Base-by-base conservation (phyloP, 2,329 filamentous ascomycete species). In the Exophiala oligosperma region DNA sequence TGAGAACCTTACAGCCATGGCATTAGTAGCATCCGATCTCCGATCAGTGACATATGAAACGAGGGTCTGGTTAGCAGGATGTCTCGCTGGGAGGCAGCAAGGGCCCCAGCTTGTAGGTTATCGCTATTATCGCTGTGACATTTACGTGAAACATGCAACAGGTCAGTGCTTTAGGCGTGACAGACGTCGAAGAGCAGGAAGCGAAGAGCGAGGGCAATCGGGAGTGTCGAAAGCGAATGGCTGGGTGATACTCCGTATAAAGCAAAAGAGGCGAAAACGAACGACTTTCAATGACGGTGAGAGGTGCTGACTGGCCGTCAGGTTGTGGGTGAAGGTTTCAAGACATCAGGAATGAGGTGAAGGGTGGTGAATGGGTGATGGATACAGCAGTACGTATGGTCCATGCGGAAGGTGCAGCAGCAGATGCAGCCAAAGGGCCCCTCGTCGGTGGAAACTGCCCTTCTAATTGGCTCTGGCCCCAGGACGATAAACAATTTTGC, bases 341-440 rank as follows among this genome's bases (percentile, higher is more conserved):
- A 52, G 37, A 23, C 29, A 37, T 29, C 49, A 51, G 49, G 49
- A 51, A 51, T n/a, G 23, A 50, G 32, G 28, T 21, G 48, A 50
- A 21, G 32, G 32, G 32, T 8, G 32, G 32, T 35, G 32, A 8
- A 35, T 35, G 32, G 32, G 32, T 28, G 26, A 28, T 28, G 26
- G 26, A 28, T 17, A 17, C 17, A 17, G 17, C 17, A 17, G 17
- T 17, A 17, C 17, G 17, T 17, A 17, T 28, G 47, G 47, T n/a
- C 14, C n/a, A 50, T 35, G 48, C 48, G 21, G 6, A 21, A 28
- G 14, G 14, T 37, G 29, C 23, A 28, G 49, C 49, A 40, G n/a
- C 35, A 28, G 14, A 7, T 37, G 29, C 23, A 28, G 49, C 49
- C 24, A 9, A 29, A 12, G 46, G 46, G 11, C 24, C 46, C 46